A percentile compares a stretch with the other conserved stretches of the same genome.
Evolutionary conservation across 768 basidiomycete genomes (phyloP).

Genomic region (Pisolithus marmoratus): DNA sequence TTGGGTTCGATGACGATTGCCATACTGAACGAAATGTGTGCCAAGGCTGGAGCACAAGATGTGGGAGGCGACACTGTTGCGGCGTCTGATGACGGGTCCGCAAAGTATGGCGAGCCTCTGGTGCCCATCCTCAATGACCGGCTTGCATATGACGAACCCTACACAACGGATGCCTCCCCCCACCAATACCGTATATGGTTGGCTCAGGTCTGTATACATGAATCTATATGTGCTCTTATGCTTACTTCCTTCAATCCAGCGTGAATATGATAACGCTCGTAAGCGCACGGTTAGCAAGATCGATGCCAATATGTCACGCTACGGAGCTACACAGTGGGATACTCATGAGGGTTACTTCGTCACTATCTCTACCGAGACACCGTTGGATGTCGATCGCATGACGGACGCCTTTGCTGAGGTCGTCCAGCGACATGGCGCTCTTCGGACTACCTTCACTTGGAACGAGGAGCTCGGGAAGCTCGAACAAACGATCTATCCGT

Average conservation of each 20-base stretch:
- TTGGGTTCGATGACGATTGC: conserved; percentile 16
- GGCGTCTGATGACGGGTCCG: conserved; percentile 18
- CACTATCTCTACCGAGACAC: conserved; percentile 13
- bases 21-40: conserved; percentile 20
- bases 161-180: conserved; percentile 21
- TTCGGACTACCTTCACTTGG: conserved; percentile 25
- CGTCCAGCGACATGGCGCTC: conserved; percentile 24
- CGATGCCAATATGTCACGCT: conserved; percentile 26
- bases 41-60: conserved; percentile 11
- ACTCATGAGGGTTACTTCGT: conserved; percentile 24
- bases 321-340: conserved; percentile 29
- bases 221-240: neutral
- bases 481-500: conserved; percentile 24
- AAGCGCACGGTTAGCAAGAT: conserved; percentile 24
- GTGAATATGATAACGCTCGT: conserved; percentile 24
- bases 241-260: conserved; percentile 5
- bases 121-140: conserved; percentile 25
- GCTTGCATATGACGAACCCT: conserved; percentile 27
- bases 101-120: conserved; percentile 23
- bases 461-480: conserved; percentile 25
- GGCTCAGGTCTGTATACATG: conserved; percentile 19
- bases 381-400: conserved; percentile 25
- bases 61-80: conserved; percentile 1
- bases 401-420: conserved; percentile 20
- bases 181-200: conserved; percentile 25